These are phyloP conservation scores for Rhizophagus prolifer DNA, from an alignment of 192 early-diverging fungal species.

Conservation along the genomic window DNA sequence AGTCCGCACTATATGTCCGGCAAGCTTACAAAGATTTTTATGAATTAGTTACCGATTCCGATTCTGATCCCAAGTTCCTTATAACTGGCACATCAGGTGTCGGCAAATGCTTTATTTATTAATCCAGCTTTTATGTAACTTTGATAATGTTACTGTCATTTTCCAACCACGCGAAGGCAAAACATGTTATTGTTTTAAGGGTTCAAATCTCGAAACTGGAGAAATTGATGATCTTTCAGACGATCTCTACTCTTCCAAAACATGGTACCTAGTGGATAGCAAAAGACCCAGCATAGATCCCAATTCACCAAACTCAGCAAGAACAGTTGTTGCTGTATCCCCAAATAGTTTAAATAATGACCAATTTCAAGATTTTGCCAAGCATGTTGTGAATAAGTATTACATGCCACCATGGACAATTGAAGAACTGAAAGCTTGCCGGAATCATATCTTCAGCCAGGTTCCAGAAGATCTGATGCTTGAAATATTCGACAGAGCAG, in stretches of 20 bases:
- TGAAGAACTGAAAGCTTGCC: conserved; percentile 19
- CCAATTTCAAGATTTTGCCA: conserved; percentile 7
- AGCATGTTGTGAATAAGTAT: conserved; percentile 4
- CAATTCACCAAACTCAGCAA: not conserved
- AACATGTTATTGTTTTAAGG: not conserved
- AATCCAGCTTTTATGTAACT: not conserved
- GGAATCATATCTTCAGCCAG: not conserved
- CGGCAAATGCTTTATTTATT: conserved; percentile 22
- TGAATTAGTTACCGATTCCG: not conserved
- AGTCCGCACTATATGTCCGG: not conserved
- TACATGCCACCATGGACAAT: conserved; percentile 25
- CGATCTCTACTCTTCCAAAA: not conserved
- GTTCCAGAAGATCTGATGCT: conserved; percentile 18
- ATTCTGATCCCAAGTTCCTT: conserved; percentile 1
- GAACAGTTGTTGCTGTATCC: conserved; percentile 23
- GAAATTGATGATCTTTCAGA: conserved; percentile 7
- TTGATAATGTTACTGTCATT: conserved; percentile 7
- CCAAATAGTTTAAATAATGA: not conserved
- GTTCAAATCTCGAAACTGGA: not conserved
- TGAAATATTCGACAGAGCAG: not conserved
- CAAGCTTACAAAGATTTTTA: conserved; percentile 8
- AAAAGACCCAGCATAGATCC: not conserved
- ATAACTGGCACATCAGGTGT: conserved; percentile 27
- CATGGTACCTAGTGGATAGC: conserved; percentile 10
- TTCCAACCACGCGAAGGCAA: not conserved